Conservation (phyloP, 2,329 filamentous ascomycete species). For the Stemphylium lycopersici region DNA sequence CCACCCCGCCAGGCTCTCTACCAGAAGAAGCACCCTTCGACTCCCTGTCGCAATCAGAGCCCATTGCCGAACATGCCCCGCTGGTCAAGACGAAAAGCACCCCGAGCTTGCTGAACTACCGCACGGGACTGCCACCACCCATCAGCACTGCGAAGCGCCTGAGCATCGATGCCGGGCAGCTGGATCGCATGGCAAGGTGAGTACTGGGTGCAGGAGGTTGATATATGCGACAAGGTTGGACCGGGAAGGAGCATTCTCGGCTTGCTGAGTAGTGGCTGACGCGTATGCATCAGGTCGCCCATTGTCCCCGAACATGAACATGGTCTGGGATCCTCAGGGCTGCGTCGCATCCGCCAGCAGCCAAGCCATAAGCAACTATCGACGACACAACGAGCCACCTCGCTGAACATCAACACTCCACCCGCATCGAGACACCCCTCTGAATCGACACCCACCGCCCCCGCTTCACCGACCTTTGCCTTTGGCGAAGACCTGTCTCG, state of each 20-base stretch:
- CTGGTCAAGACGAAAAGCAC: conserved; percentile 58
- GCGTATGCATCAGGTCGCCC: conserved; percentile 66
- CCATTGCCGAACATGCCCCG: conserved; percentile 38
- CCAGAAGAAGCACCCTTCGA: conserved; percentile 39
- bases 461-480: conserved; percentile 68
- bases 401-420: conserved; percentile 68
- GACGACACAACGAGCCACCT: conserved; percentile 68
- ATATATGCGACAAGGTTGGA: neutral
- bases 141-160: conserved; percentile 69
- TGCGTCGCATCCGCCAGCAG: conserved; percentile 92
- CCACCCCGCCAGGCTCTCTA: conserved; percentile 42
- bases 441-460: conserved; percentile 65
- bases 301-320: conserved; percentile 87
- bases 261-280: conserved; percentile 18
- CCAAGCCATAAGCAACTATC: conserved; percentile 64
- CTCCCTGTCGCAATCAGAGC: conserved; percentile 25
- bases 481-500: conserved; percentile 88
- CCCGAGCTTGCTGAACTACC: conserved; percentile 53
- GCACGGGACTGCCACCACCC: conserved; percentile 42
- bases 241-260: conserved; percentile 8
- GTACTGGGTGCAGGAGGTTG: conserved; percentile 56
- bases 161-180: conserved; percentile 75
- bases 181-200: conserved; percentile 76
- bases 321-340: conserved; percentile 81
- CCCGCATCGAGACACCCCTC: conserved; percentile 56